Base-by-base conservation (phyloP, 768 basidiomycete species). In the Royoungia palumana region DNA sequence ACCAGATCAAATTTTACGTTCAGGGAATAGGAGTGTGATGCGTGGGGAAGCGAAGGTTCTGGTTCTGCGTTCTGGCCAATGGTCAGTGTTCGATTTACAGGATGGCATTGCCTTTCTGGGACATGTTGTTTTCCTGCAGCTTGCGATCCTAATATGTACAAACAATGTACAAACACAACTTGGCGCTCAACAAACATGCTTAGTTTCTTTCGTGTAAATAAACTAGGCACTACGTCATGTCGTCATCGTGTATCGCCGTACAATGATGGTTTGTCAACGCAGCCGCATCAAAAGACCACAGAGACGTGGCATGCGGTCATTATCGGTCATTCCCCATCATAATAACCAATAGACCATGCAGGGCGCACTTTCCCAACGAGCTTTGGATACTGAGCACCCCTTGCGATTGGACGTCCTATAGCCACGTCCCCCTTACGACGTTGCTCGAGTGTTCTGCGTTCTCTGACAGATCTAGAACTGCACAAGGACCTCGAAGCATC, bases 91-190 rank as follows among this genome's bases (percentile, higher is more conserved):
- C 41, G 38, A 48, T 49, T 39, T 32, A 7, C 32, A 49, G 32
- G 39, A 17, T 41, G 20, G 28, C 20, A n/a, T 44, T 55, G 28
- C 53, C 54, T 45, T 52, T 58, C 46, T 46, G n/a, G 54, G 50
- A 41, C 8, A 14, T 9, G 30, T 53, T 64, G 55, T 62, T 65
- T 64, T 50, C 51, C 46, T 30, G 40, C 19, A 52, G 44, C 62
- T 54, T 63, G 51, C 57, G 55, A 65, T 60, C 63, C 60, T 63
- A 63, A 65, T 57, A 63, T n/a, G 16, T 21, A 16, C 53, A 63
- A 65, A 63, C 11, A 65, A 10, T 10, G 12, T 13, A 16, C 49
- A 55, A 65, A 39, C 62, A 32, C 2, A 7, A 0, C 11, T 24
- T 13, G 9, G 27, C 35, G 37, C 25, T 34, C 36, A n/a, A 32